Evolutionary conservation across 176 grass and related monocot genomes (phyloP), one percentile per base, ranked within the genome.

Genomic region (Zoysia pacifica): DNA sequence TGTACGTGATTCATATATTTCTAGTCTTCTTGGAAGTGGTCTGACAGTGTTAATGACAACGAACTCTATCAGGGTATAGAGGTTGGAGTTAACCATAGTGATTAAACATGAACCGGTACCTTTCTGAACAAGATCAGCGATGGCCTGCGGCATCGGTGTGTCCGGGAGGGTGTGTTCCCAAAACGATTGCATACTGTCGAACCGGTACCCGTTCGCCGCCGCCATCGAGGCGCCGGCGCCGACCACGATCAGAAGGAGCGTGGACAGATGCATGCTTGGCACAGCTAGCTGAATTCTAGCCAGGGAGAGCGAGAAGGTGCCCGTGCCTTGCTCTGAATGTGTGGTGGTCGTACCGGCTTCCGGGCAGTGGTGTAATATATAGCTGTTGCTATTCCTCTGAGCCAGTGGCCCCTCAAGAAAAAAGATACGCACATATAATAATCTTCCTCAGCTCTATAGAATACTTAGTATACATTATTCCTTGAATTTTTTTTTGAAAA

Each of bases 121-220:
- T 60, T 37, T 47, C 6, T 3, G 50, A 3, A 80, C 65, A 36
- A 80, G 77, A 3, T 59, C 40, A 1, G n/a, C 65, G 4, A 69
- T 55, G 51, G 41, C 7, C 6, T 69, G 19, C 1, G 65, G 65
- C 77, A 80, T 69, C 2, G 65, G 51, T 19, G 65, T 46, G n/a
- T 19, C 65, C 3, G 77, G 65, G 12, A 80, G 65, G 4, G 18
- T 40, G 4, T 68, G 3, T 40, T 69, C 65, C 77, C 77, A 79
- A 10, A 79, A 79, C 28, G 28, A 28, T 0, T 28, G n/a, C n/a
- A n/a, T n/a, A n/a, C n/a, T n/a, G n/a, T 28, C 28, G 28, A 28
- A 28, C 28, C 28, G 47, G 47, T 2, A 19, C 19, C 68, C 68
- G 4, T 2, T 47, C 48, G n/a, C n/a, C n/a, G n/a, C n/a, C n/a